phyloP scores from a whole-genome alignment of 1,284 basidiomycete genomes.

The Ustilago esculenta region DNA sequence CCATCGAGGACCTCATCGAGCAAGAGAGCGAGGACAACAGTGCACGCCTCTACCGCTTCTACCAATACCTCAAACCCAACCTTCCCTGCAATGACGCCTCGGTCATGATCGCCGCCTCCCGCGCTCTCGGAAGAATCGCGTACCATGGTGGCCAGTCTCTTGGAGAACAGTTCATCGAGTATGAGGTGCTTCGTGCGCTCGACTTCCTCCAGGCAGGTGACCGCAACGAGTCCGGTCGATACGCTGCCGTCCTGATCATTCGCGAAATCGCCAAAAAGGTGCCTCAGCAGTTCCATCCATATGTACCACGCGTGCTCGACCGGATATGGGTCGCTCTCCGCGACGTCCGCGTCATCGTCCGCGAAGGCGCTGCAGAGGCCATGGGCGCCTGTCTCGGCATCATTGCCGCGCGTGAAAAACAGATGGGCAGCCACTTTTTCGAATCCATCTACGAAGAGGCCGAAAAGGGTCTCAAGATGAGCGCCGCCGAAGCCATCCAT shows the following conservation, averaged over 20 bases:
- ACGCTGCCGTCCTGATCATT: constrained; percentile 67
- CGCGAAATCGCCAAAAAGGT: constrained; percentile 65
- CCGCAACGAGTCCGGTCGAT: constrained; percentile 69
- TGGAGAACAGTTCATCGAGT: constrained; percentile 86
- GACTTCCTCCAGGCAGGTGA: constrained; percentile 72
- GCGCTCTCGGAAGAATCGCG: constrained; percentile 82
- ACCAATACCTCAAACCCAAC: constrained; percentile 87
- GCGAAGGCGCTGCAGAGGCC: constrained; percentile 65
- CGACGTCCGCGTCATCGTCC: constrained; percentile 59
- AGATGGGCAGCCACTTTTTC: constrained; percentile 65
- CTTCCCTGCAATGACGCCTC: constrained; percentile 83
- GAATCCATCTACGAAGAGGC: constrained; percentile 77
- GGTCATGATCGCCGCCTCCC: constrained; percentile 87
- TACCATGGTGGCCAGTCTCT: constrained; percentile 81
- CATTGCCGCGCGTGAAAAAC: constrained; percentile 62
- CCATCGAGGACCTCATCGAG: constrained; percentile 72
- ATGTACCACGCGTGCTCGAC: constrained; percentile 63
- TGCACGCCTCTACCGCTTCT: constrained; percentile 84
- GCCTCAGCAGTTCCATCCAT: constrained; percentile 64
- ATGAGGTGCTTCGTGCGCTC: constrained; percentile 82
- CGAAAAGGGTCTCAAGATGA: constrained; percentile 82
- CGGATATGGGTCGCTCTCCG: constrained; percentile 66
- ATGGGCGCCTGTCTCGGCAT: constrained; percentile 66
- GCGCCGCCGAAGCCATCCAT: constrained; percentile 85
- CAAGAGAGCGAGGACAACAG: constrained; percentile 61